phyloP scores from a whole-genome alignment of 148 eudicot species.

The Camellia japonica region DNA sequence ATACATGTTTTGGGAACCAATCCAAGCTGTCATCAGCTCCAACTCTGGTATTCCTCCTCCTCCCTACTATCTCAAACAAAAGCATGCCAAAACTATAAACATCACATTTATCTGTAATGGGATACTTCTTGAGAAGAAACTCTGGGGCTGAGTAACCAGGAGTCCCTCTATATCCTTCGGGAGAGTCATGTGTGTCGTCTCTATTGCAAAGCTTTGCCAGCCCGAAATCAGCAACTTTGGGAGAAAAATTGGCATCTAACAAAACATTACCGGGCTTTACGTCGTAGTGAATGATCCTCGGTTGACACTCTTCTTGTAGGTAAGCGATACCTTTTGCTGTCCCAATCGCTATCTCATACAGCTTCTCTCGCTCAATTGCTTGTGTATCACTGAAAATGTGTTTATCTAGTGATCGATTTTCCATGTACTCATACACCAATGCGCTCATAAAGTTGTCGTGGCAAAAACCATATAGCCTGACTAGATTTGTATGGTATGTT shows the following conservation, averaged over 20 bases:
- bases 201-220: slow-evolving; percentile 11
- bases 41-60: slow-evolving; percentile 9
- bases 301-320: slow-evolving; percentile 2
- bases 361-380: slow-evolving; percentile 2
- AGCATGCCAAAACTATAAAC: slow-evolving; percentile 8
- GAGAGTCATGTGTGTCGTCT: not conserved
- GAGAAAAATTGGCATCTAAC: not conserved
- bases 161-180: not conserved
- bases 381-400: not conserved
- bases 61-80: slow-evolving; percentile 3
- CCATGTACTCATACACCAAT: slow-evolving; percentile 13
- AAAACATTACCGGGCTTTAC: slow-evolving; percentile 7
- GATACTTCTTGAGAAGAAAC: slow-evolving; percentile 3
- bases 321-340: slow-evolving; percentile 12
- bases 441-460: not conserved
- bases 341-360: slow-evolving; percentile 8
- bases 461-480: slow-evolving; percentile 4
- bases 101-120: not conserved
- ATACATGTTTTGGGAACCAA: slow-evolving; percentile 6
- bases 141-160: slow-evolving; percentile 6
- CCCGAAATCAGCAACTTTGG: slow-evolving; percentile 10
- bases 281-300: slow-evolving; percentile 9
- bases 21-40: not conserved
- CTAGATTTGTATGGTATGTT: slow-evolving; percentile 3
- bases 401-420: not conserved